Evolutionary conservation across 2,329 filamentous ascomycete species (phyloP), one percentile per base, ranked within the genome.

Genomic region (Monascus ruber): DNA sequence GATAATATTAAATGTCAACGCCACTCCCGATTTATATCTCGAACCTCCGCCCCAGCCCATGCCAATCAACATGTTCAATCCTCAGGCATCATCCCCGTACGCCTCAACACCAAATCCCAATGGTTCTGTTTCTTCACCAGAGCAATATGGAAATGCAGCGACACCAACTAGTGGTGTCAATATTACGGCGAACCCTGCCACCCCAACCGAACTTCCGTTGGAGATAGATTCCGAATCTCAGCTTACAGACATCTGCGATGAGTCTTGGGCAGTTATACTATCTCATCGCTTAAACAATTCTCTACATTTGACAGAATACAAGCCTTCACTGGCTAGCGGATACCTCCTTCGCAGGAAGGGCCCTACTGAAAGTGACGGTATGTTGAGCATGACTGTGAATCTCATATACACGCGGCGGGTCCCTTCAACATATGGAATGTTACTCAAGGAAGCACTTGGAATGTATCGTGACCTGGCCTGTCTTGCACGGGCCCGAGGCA

Each of bases 251-350:
- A 56, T 70, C 11, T 68, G 67, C 24, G 76, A 81, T 50, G 76
- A 81, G 45, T 72, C 72, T 1, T 80, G 75, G 73, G 68, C 65
- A 27, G 58, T 78, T 5, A 64, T 77, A 17, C 62, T 80, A 41
- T 69, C 69, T 0, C 71, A 73, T 48, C 66, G 62, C 26, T 48
- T 66, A 28, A 65, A 65, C 41, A 61, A 56, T 41, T 63, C 64
- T 4, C 54, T 56, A 1, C 62, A 62, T 35, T 47, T 68, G 29
- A 60, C 61, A 5, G 62, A 66, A 37, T 62, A 61, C 47, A 59
- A 60, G 24, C 65, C 66, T 24, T 59, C 64, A 5, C 47, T 68
- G 32, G 58, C 59, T n/a, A 71, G 64, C 42, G 68, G 64, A 24
- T 67, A 68, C 48, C 55, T 72, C 3, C 51, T 72, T 33, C 68